Base-by-base conservation (phyloP, 345 rosid species). In the Rhodomyrtus tomentosa region DNA sequence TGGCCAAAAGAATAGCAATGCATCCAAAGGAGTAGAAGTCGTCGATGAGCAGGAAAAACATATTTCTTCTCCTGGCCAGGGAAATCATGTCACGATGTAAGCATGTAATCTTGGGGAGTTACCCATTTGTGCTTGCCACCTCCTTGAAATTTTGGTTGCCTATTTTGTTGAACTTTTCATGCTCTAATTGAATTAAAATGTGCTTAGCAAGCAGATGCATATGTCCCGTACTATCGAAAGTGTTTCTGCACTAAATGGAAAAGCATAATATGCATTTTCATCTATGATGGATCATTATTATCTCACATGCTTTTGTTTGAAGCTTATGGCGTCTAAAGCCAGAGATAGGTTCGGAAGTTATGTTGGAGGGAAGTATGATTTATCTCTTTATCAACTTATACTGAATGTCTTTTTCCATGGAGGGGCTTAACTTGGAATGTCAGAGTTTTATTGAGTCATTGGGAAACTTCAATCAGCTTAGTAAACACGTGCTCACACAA, bases 1-100 rank as follows among this genome's bases (percentile, higher is more conserved):
- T 83, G 83, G 86, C 42, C 86, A 83, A 87, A 84, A 76, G 84
- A 83, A 12, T 83, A 56, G 29, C 32, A 82, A 82, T 21, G 32
- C 49, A 59, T 85, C 89, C 49, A 50, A 82, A 22, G 36, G 49
- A 58, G 88, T 52, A 36, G 88, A 51, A 54, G 81, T 51, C 18
- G 58, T 25, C 27, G 50, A 54, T 48, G 55, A 36, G 29, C 80
- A 48, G 5, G 81, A 24, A 81, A 74, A 22, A 13, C 58, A n/a
- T 82, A 88, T 53, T 49, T 29, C 88, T 83, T 38, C 51, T 82
- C 11, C 16, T 73, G 79, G 25, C 58, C 82, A 62, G 81, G 85
- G 84, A 82, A 74, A 54, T 53, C 82, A 84, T 49, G 59, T 51
- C 29, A 62, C 24, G n/a, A 85, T 48, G 8, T 68, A 38, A 89